phyloP scores from a whole-genome alignment of 2,329 filamentous ascomycete genomes.

The Emmonsiellopsis sp. region DNA sequence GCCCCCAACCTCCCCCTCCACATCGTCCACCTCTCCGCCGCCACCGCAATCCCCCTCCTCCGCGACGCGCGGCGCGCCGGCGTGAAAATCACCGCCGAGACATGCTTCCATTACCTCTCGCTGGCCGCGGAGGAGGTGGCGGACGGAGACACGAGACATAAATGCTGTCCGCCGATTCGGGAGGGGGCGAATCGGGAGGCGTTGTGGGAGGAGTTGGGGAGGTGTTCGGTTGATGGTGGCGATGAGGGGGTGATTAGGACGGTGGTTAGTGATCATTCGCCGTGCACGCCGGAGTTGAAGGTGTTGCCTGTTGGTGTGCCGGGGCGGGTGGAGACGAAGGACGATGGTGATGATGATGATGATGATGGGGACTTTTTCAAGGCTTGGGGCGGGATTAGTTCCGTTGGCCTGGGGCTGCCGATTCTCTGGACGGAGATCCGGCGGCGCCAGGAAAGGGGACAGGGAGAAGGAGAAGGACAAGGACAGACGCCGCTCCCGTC shows the following conservation, averaged over 20 bases:
- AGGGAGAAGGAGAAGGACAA: constrained; percentile 24
- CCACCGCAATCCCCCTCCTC: constrained; percentile 74
- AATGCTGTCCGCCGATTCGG: constrained; percentile 90
- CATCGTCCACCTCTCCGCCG: constrained; percentile 88
- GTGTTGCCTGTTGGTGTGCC: constrained; percentile 66
- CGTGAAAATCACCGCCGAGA: constrained; percentile 84
- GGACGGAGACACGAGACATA: constrained; percentile 82
- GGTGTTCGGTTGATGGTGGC: constrained; percentile 30
- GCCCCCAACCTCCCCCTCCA: constrained; percentile 79
- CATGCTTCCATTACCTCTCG: constrained; percentile 89
- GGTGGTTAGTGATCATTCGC: constrained; percentile 89
- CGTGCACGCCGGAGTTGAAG: constrained; percentile 91
- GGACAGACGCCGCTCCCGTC: constrained; percentile 7
- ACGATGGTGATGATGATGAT: neutral
- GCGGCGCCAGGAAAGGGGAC: constrained; percentile 12
- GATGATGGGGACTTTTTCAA: constrained; percentile 78
- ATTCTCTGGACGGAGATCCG: constrained; percentile 76
- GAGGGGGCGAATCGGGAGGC: constrained; percentile 70
- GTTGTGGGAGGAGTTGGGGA: constrained; percentile 71
- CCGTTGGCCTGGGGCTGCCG: constrained; percentile 81
- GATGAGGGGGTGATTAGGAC: constrained; percentile 76
- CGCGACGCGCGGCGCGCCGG: constrained; percentile 62
- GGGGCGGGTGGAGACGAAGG: constrained; percentile 15
- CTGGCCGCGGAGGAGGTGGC: constrained; percentile 72
- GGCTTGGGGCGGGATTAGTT: constrained; percentile 93